Base-by-base conservation (phyloP, 139 green algal species). In the Asterochloris sp. region DNA sequence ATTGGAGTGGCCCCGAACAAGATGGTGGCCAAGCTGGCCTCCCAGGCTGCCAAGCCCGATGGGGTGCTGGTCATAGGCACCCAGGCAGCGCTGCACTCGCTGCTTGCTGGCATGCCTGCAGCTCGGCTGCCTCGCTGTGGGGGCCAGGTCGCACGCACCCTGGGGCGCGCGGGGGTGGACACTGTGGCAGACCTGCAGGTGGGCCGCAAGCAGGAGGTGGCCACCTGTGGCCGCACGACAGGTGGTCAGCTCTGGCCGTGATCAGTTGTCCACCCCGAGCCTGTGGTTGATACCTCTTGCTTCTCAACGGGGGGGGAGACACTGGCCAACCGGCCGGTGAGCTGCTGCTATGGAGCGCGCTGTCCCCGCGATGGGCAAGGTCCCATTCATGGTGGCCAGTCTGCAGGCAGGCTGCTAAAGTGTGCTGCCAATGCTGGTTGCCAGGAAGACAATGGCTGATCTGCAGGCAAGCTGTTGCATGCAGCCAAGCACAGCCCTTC, bases 11-110 rank as follows among this genome's bases (percentile, higher is more conserved):
- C 86, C 6, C 74, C 63, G n/a, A 96, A 95, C 81, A 91, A 91
- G 83, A 86, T 95, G 79, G 79, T 96, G 29, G 93, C 93, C 23
- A 92, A 94, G 78, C 78, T 94, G 47, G 91, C 92, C 11, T 91
- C 86, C 38, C 67, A 85, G 8, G 68, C 76, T 9, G 89, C 90
- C 71, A 96, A 96, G 82, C 93, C 93, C 26, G 88, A 96, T 79
- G 92, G 92, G 24, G 62, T 93, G 28, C 63, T 74, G 15, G 62
- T 38, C 28, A 12, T 76, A 23, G 77, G 73, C 16, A 28, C n/a
- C 23, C 26, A 76, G 60, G 63, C 19, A 0, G 85, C 78, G 13
- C 84, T 88, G 60, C 73, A 78, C 21, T 64, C 47, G 79, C 69
- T 86, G 82, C 85, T 91, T 67, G 29, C 12, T 2, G 13, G 17